Percentiles rank a stretch among this genome's conserved stretches.
These are phyloP conservation scores for Sporobolus alterniflorus DNA, from an alignment of 202 grass and related monocot species.

Conservation along the genomic window DNA sequence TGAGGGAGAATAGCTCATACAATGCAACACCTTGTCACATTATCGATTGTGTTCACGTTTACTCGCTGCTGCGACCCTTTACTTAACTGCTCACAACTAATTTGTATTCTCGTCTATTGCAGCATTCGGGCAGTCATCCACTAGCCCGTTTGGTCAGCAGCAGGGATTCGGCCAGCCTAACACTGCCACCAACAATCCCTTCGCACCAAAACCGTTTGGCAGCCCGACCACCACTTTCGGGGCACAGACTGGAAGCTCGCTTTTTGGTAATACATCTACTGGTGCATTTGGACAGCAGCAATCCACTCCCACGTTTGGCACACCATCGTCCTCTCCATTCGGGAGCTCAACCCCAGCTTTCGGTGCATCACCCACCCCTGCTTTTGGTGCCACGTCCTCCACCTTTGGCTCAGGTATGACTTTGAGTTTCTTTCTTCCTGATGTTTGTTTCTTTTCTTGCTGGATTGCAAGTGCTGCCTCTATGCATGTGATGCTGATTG, in stretches of 20 bases:
- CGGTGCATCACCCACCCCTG: constrained; percentile 48
- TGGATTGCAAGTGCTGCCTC: not conserved
- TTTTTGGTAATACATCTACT: constrained; percentile 40
- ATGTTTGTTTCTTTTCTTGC: not conserved
- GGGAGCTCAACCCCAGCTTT: constrained; percentile 66
- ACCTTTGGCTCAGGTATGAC: constrained; percentile 48
- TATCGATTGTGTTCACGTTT: not conserved
- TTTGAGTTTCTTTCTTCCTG: not conserved
- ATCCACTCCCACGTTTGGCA: constrained; percentile 53
- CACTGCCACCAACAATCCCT: constrained; percentile 48
- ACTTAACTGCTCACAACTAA: not conserved
- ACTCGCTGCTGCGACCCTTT: not conserved
- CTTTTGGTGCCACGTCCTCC: constrained; percentile 59
- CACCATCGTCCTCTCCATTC: constrained; percentile 58
- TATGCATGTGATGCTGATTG: not conserved
- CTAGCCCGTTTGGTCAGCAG: constrained; percentile 58
- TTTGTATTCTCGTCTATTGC: not conserved
- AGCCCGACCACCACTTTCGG: constrained; percentile 48
- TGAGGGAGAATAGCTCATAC: not conserved
- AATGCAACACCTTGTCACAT: not conserved
- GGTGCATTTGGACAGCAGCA: constrained; percentile 49
- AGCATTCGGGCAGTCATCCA: constrained; percentile 84
- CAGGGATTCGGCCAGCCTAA: constrained; percentile 62
- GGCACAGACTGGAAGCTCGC: constrained; percentile 42
- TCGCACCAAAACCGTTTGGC: constrained; percentile 69